Evolutionary conservation across 2,329 filamentous ascomycete genomes (phyloP), one percentile per base, ranked within the genome.

Genomic region (Penicillium aurantiogriseum): DNA sequence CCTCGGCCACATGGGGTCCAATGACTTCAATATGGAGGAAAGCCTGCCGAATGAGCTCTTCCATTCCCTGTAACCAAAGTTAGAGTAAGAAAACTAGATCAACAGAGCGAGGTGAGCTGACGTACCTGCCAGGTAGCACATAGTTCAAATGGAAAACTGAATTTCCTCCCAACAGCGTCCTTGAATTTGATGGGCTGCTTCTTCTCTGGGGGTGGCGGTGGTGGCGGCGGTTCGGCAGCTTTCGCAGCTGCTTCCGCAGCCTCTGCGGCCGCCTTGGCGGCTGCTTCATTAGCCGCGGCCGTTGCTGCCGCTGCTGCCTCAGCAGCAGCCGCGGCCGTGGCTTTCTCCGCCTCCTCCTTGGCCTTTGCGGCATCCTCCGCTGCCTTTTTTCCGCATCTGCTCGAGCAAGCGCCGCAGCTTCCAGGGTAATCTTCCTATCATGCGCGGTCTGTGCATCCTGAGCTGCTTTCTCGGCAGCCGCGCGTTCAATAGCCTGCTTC

Each of bases 91-190:
- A 63, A 76, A 65, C 35, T 38, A 38, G 10, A 52, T 51, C 43
- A 27, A 11, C n/a, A 11, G 23, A 36, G 36, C 5, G 35, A 29
- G 39, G 25, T 13, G 10, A 17, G 39, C 46, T 43, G 40, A n/a
- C 85, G 71, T 85, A 92, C 90, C 79, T 81, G 79, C 91, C 91
- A 95, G 3, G 88, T 94, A 68, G 87, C 85, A 74, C 92, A 96
- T 31, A 95, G 74, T 62, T 92, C 85, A 76, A 88, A 96, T 1
- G 92, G 92, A 69, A 97, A 96, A 75, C 86, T 94, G 73, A 95
- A 97, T 74, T 95, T 96, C 64, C 92, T 84, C 33, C 91, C 90
- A 17, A 97, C 86, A 0, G 92, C 92, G 71, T 97, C 92, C 76
- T 95, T 95, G 78, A 96, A 96, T 65, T 88, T 88, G 72, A 96